Evolutionary conservation across 2,329 filamentous ascomycete genomes (phyloP).

Genomic region (Cladorrhinum sp.): DNA sequence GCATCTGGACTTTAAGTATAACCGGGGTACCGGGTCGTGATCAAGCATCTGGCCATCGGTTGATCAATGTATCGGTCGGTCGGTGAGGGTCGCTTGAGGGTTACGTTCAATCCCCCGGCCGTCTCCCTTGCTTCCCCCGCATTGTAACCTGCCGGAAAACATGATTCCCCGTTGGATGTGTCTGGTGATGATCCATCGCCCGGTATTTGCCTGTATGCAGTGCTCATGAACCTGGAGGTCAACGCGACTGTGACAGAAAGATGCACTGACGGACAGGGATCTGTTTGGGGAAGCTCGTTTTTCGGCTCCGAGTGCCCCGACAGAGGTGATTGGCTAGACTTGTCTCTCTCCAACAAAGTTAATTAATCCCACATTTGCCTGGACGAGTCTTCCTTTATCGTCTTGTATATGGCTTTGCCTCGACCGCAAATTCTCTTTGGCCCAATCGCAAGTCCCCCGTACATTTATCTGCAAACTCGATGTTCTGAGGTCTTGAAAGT

Average conservation of each 20-base stretch:
- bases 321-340: not conserved
- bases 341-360: not conserved
- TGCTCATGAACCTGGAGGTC: conserved; percentile 7
- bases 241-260: not conserved
- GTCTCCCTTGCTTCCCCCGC: not conserved
- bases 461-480: no score
- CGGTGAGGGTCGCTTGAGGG: not conserved
- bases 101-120: not conserved
- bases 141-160: not conserved
- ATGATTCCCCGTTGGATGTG: not conserved
- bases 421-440: no score
- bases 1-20: not conserved
- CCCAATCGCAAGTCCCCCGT: no score
- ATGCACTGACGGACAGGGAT: not conserved
- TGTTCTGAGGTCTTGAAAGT: no score
- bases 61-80: not conserved
- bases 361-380: not conserved
- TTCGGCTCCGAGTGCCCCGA: conserved; percentile 3
- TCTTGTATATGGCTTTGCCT: no score
- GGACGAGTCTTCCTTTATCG: not conserved
- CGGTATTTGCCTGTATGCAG: conserved; percentile 22
- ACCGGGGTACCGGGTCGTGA: not conserved
- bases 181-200: not conserved
- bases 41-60: not conserved
- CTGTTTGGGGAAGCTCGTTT: not conserved